These are phyloP conservation scores for Dendrobium chrysotoxum DNA, from an alignment of 106 monocot genomes.

Conservation along the genomic window DNA sequence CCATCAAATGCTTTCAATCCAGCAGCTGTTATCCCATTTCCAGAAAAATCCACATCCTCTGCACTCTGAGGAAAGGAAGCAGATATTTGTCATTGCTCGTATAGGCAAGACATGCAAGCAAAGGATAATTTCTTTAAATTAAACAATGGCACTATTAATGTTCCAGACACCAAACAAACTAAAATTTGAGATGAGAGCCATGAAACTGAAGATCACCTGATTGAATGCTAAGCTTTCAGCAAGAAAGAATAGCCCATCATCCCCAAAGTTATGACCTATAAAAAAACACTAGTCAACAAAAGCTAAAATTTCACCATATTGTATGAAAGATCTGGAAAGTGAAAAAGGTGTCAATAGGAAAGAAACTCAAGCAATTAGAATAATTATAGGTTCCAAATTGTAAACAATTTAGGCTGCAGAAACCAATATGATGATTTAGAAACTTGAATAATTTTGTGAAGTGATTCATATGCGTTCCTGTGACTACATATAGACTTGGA, in stretches of 20 bases:
- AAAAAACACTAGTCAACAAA: conserved; percentile 8
- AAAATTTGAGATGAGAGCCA: conserved; percentile 4
- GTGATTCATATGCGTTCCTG: neutral
- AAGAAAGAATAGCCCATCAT: conserved; percentile 96
- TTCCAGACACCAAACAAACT: neutral
- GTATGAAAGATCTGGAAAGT: neutral
- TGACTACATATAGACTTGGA: neutral
- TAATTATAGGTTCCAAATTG: neutral
- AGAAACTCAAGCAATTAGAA: neutral
- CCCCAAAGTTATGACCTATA: conserved; percentile 88
- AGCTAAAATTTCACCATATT: conserved; percentile 1
- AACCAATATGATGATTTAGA: neutral
- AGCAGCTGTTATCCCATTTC: conserved; percentile 87
- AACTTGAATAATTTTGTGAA: neutral
- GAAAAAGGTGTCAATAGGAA: neutral
- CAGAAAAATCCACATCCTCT: conserved; percentile 95
- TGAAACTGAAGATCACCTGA: conserved; percentile 46
- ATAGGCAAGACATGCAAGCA: neutral
- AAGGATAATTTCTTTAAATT: neutral
- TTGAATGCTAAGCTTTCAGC: conserved; percentile 93
- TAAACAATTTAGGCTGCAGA: neutral
- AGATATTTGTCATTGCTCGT: neutral
- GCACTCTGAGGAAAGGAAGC: conserved; percentile 47
- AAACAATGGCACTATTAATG: neutral
- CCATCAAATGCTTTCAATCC: conserved; percentile 98